Conservation (phyloP, 345 rosid genomes). For the Barbarea vulgaris region DNA sequence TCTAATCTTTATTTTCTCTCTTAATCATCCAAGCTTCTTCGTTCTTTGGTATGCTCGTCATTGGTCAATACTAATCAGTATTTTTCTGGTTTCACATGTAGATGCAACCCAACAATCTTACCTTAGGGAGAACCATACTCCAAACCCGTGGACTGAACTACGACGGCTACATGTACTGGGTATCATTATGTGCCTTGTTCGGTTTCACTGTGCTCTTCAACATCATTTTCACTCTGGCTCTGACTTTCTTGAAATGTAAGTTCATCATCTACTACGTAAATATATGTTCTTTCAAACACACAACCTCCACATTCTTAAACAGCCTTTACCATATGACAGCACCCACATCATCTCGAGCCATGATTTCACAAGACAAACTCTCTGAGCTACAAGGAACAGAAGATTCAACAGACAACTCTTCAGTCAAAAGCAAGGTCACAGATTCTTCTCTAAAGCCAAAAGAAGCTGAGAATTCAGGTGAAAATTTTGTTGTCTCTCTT, state of each 20-base stretch:
- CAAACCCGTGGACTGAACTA: conserved; percentile 50
- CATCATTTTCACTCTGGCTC: conserved; percentile 50
- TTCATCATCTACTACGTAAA: conserved; percentile 12
- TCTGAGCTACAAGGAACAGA: conserved; percentile 48
- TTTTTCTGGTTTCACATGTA: conserved; percentile 6
- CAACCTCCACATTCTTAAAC: neutral
- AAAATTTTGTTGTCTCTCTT: neutral
- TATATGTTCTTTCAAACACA: neutral
- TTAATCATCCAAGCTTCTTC: conserved; percentile 7
- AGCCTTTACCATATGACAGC: conserved; percentile 47
- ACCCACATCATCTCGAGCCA: conserved; percentile 65
- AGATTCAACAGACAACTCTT: conserved; percentile 32
- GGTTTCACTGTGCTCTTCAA: conserved; percentile 63
- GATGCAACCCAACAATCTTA: conserved; percentile 32
- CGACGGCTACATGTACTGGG: conserved; percentile 69
- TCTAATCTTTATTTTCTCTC: neutral
- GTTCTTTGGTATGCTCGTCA: conserved; percentile 4
- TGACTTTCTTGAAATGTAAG: conserved; percentile 57
- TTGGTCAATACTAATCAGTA: conserved; percentile 6
- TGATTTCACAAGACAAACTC: conserved; percentile 67
- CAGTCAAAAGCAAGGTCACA: conserved; percentile 15
- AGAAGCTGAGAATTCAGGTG: conserved; percentile 23
- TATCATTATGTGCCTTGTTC: conserved; percentile 55
- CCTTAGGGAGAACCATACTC: conserved; percentile 52
- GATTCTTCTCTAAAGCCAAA: conserved; percentile 7